Evolutionary conservation across 768 basidiomycete species (phyloP).

Genomic region (Termitomyces sp.): DNA sequence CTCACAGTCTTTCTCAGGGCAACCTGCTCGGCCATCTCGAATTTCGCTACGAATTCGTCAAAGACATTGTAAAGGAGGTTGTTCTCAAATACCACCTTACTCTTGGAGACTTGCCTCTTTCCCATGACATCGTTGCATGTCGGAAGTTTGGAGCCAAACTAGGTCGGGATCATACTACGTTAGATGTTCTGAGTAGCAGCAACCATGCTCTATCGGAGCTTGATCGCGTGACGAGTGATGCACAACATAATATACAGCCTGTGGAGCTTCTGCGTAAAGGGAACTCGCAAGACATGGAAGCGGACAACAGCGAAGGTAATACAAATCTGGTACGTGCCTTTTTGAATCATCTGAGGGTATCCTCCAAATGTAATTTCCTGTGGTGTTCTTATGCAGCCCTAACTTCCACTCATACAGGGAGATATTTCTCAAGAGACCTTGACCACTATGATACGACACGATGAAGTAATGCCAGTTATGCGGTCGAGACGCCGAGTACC

Average conservation of each 20-base stretch:
- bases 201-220: not conserved
- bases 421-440: slow-evolving; percentile 66
- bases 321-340: slow-evolving; percentile 11
- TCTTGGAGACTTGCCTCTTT: slow-evolving; percentile 50
- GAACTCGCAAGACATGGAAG: not conserved
- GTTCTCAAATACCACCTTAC: slow-evolving; percentile 46
- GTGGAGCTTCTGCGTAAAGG: not conserved
- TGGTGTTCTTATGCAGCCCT: not conserved
- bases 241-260: not conserved
- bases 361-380: not conserved
- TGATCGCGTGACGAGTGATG: not conserved
- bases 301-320: not conserved
- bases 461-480: slow-evolving; percentile 51
- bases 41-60: slow-evolving; percentile 39
- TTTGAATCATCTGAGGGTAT: not conserved
- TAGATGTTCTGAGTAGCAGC: slow-evolving; percentile 11
- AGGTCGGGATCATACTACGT: slow-evolving; percentile 44
- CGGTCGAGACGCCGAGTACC: slow-evolving; percentile 54
- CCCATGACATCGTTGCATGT: slow-evolving; percentile 43
- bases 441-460: slow-evolving; percentile 66
- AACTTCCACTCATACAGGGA: slow-evolving; percentile 38
- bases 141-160: slow-evolving; percentile 41
- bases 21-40: slow-evolving; percentile 57
- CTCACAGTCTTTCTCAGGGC: slow-evolving; percentile 34
- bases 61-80: slow-evolving; percentile 34